Percentiles rank a stretch among this genome's conserved stretches.
phyloP scores from a whole-genome alignment of 2,329 filamentous ascomycete species.

The Knufia fluminis region DNA sequence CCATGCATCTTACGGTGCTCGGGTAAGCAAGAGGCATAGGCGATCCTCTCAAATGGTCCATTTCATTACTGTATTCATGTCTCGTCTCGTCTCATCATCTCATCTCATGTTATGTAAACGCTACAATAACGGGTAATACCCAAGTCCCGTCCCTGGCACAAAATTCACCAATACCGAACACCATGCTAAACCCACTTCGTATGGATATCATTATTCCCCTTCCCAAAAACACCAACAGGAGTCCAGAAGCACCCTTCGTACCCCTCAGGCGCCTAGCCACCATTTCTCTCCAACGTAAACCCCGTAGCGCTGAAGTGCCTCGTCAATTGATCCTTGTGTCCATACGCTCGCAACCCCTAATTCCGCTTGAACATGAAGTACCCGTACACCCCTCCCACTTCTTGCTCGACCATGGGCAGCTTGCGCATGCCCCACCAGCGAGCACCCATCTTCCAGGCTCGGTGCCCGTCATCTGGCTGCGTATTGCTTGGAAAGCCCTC shows the following conservation, averaged over 20 bases:
- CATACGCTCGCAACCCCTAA: constrained; percentile 7
- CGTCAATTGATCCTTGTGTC: background rate
- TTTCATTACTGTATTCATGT: too few species aligned
- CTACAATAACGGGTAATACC: too few species aligned
- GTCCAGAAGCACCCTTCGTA: background rate
- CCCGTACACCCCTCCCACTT: constrained; percentile 50
- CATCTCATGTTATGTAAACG: too few species aligned
- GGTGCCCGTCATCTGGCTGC: constrained; percentile 45
- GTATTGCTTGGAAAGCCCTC: constrained; percentile 28
- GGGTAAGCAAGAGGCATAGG: too few species aligned
- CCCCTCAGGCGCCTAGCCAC: background rate
- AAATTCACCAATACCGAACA: background rate
- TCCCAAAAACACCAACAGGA: background rate
- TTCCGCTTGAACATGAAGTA: constrained; percentile 50
- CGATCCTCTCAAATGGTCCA: too few species aligned
- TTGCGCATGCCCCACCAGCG: constrained; percentile 77
- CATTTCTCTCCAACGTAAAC: background rate
- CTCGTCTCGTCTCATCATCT: too few species aligned
- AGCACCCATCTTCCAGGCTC: constrained; percentile 76
- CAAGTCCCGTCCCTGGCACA: too few species aligned
- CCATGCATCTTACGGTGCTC: too few species aligned
- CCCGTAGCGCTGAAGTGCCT: background rate
- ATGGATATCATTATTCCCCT: background rate
- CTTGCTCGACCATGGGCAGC: constrained; percentile 45
- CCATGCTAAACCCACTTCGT: background rate